phyloP scores from a whole-genome alignment of 257 asterid genomes.

The Eucommia ulmoides region DNA sequence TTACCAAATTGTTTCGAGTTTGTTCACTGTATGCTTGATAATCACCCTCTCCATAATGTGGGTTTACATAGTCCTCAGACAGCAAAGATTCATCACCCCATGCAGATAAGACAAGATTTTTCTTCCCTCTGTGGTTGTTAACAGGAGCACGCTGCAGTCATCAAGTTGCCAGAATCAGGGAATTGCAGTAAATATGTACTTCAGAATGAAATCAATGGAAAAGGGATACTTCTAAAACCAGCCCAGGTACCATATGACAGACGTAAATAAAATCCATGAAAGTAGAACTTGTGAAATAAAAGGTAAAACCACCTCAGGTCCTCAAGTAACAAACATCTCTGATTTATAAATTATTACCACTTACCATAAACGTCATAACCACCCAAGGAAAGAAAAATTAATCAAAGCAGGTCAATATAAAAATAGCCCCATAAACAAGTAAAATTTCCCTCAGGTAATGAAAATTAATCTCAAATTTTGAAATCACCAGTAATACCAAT shows the following conservation, averaged over 20 bases:
- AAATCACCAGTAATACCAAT: no score
- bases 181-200: no score
- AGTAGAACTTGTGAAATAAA: neutral
- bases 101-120: slow-evolving; percentile 73
- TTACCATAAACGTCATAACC: no score
- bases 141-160: slow-evolving; percentile 62
- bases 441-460: no score
- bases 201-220: no score
- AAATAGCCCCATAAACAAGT: no score
- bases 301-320: neutral
- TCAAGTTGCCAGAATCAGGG: slow-evolving; percentile 1
- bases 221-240: neutral
- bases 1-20: slow-evolving; percentile 77
- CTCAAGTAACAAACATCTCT: no score
- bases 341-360: no score
- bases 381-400: no score
- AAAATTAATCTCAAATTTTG: no score
- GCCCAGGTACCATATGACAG: neutral
- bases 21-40: slow-evolving; percentile 59
- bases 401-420: no score
- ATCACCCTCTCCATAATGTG: slow-evolving; percentile 43
- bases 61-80: slow-evolving; percentile 64
- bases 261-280: neutral
- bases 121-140: slow-evolving; percentile 82
- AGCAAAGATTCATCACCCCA: slow-evolving; percentile 96